Conservation (phyloP, 371 early-diverging fungal genomes). For the Thermomucor indicae-seudaticae region DNA sequence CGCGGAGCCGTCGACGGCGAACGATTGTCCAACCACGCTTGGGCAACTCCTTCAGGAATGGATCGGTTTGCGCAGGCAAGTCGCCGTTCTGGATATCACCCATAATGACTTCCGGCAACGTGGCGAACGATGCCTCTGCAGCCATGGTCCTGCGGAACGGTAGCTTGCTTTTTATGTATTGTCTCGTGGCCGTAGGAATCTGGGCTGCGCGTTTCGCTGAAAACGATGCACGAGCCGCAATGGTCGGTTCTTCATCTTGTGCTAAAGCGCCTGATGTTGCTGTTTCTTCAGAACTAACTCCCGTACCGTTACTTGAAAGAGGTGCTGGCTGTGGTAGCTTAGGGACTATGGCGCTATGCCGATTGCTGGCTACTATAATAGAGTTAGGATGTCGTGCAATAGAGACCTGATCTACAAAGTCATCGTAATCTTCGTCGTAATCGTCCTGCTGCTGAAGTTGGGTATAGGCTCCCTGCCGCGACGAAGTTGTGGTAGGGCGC, state of each 20-base stretch:
- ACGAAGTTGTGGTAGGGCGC: conserved; percentile 8
- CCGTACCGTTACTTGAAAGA: background rate
- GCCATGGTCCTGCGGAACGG: conserved; percentile 26
- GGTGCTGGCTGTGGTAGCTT: conserved; percentile 11
- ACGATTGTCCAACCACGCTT: conserved; percentile 41
- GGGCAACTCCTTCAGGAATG: conserved; percentile 4
- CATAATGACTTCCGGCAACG: conserved; percentile 35
- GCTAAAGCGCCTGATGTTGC: conserved; percentile 2
- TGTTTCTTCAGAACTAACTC: background rate
- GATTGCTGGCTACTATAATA: conserved; percentile 26
- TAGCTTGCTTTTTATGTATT: conserved; percentile 30
- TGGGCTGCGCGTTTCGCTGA: conserved; percentile 18
- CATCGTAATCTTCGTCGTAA: conserved; percentile 28
- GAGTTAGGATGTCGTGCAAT: conserved; percentile 34
- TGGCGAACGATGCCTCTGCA: conserved; percentile 24
- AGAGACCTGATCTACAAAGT: conserved; percentile 10
- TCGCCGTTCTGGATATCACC: conserved; percentile 40
- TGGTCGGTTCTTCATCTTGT: conserved; percentile 12
- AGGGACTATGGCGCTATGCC: conserved; percentile 23
- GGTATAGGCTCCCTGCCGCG: conserved; percentile 20
- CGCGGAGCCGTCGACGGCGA: conserved; percentile 23
- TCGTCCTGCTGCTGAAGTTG: conserved; percentile 34
- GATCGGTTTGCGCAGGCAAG: conserved; percentile 20
- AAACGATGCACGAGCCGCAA: conserved; percentile 22
- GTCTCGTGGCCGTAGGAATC: conserved; percentile 25